Percentiles rank a stretch among this genome's conserved stretches.
These are phyloP conservation scores for Prunus yedoensis DNA, from an alignment of 331 rosid species.

Conservation along the genomic window DNA sequence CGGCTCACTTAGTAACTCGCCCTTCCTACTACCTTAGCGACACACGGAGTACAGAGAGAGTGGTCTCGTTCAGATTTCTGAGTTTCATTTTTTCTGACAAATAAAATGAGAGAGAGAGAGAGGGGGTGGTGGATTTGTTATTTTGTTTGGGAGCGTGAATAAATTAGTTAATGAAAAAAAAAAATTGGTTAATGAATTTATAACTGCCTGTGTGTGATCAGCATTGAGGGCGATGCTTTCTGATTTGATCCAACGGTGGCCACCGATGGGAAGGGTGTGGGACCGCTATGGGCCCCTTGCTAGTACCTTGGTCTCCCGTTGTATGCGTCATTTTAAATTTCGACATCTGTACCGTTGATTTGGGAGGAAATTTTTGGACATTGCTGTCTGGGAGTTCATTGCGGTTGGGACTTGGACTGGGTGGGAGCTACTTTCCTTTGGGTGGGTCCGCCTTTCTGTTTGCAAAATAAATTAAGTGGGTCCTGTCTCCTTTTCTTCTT, in stretches of 20 bases:
- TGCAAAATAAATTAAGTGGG: background rate
- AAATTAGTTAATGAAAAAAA: background rate
- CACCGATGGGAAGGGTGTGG: background rate
- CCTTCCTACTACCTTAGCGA: background rate
- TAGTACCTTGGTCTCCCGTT: background rate
- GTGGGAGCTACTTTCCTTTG: background rate
- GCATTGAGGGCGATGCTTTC: background rate
- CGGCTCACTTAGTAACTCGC: background rate
- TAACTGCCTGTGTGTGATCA: background rate
- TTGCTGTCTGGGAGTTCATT: background rate
- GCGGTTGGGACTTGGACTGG: background rate
- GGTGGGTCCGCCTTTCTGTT: background rate
- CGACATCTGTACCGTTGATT: slow-evolving; percentile 3
- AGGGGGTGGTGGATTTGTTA: slow-evolving; percentile 1
- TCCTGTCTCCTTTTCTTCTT: no score
- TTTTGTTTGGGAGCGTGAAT: background rate
- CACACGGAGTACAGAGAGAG: slow-evolving; percentile 1
- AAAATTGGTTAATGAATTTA: background rate
- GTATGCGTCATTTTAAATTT: background rate
- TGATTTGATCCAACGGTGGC: slow-evolving; percentile 11
- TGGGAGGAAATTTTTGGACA: background rate
- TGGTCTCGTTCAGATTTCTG: slow-evolving; percentile 28
- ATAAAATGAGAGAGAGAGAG: background rate
- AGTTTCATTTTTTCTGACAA: slow-evolving; percentile 35
- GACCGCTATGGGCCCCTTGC: background rate